Base-by-base conservation (phyloP, 192 early-diverging fungal species). In the Backusella australiensis region DNA sequence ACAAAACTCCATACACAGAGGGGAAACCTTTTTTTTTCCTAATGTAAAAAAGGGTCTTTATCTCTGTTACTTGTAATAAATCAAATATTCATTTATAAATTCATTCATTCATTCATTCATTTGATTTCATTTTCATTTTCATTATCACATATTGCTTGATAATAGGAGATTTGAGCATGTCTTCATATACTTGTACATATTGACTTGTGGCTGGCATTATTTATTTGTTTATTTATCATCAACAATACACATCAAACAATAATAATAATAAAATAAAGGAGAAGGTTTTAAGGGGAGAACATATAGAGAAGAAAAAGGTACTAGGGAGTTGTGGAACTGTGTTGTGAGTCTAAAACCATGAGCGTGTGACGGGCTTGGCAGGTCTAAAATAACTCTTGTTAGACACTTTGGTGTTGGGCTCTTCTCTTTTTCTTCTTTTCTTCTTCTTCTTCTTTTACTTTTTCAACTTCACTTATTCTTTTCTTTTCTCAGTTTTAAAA, bases 281-380 rank as follows among this genome's bases (percentile, higher is more conserved):
- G 32, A 68, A 21, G 3, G n/a, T 23, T 35, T 23, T 41, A 69
- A 36, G 34, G 34, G 21, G 17, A 39, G 32, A 67, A 67, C 15
- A n/a, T 34, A 34, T 34, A 34, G 67, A 15, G 19, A 34, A 14
- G 36, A 38, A 69, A 69, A 69, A 69, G 68, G n/a, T 39, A 7
- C 34, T 69, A 63, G 23, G 68, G 68, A 69, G 68, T 39, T n/a
- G 35, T n/a, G 36, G 11, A 21, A 41, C 35, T 69, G 21, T 38
- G 38, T 69, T 39, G 34, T 35, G 68, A 69, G 68, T 39, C 34
- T 69, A 69, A 69, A 23, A 39, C 19, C 34, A 69, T 41, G 68
- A 69, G 35, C 68, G 34, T 69, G 68, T 69, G 68, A 69, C 68
- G 68, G 68, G 35, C 67, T 68, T 35, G 35, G 35, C 6, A 68